Evolutionary conservation across 192 early-diverging fungal species (phyloP).

Genomic region (Helicostylum pulchrum): DNA sequence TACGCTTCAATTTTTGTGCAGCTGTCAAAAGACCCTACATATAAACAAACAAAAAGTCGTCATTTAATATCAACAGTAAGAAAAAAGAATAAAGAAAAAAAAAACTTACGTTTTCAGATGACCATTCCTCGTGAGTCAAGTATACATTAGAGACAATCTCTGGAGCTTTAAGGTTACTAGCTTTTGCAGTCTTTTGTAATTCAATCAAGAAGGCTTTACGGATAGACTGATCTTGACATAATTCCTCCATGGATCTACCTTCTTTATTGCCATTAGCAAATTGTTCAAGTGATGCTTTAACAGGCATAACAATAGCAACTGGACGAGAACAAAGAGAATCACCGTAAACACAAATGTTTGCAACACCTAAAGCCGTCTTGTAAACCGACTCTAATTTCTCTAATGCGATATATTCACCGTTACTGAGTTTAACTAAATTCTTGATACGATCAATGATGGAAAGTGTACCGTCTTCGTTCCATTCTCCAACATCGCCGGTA

Average conservation of each 20-base stretch:
- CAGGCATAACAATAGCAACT: conserved; percentile 74
- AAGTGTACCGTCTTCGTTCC: conserved; percentile 72
- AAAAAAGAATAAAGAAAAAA: conserved; percentile 13
- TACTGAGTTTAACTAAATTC: conserved; percentile 89
- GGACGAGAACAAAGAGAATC: conserved; percentile 68
- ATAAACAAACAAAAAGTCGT: neutral
- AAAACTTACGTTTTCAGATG: conserved; percentile 68
- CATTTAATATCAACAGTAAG: conserved; percentile 6
- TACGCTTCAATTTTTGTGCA: conserved; percentile 89
- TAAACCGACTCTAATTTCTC: conserved; percentile 94
- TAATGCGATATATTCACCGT: conserved; percentile 93
- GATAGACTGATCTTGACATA: conserved; percentile 57
- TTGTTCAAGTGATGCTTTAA: conserved; percentile 52
- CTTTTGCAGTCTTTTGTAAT: conserved; percentile 54
- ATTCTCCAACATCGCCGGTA: conserved; percentile 91
- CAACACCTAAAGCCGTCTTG: conserved; percentile 65
- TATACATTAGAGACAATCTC: conserved; percentile 71
- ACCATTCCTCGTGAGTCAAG: conserved; percentile 83
- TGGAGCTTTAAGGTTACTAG: conserved; percentile 63
- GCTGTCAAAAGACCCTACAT: conserved; percentile 76
- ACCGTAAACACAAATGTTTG: conserved; percentile 76
- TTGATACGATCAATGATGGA: conserved; percentile 88
- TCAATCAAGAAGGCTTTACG: conserved; percentile 44
- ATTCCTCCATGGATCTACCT: conserved; percentile 45
- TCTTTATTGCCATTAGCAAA: conserved; percentile 44